A percentile compares a stretch with the other conserved stretches of the same genome.
phyloP scores from a whole-genome alignment of 2,329 filamentous ascomycete species.

The Fusarium tuaranense region DNA sequence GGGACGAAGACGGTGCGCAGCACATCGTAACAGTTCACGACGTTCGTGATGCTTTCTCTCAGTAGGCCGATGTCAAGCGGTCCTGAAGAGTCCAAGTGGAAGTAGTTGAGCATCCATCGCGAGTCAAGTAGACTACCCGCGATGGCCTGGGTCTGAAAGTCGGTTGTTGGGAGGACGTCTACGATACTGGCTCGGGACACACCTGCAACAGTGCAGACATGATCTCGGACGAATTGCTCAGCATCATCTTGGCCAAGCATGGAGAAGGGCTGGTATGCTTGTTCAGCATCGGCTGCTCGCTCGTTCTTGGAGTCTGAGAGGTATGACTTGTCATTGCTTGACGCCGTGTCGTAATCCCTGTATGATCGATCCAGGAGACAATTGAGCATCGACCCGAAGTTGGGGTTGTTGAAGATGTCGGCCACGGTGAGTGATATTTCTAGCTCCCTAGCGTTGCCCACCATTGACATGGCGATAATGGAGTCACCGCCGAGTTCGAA shows the following conservation, averaged over 20 bases:
- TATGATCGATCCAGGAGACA: constrained; percentile 15
- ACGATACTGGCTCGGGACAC: constrained; percentile 38
- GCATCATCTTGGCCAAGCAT: constrained; percentile 6
- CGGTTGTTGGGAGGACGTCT: constrained; percentile 37
- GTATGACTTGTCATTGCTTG: not conserved
- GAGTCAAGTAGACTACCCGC: constrained; percentile 29
- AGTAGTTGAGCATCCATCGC: constrained; percentile 38
- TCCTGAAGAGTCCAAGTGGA: constrained; percentile 19
- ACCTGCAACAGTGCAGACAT: constrained; percentile 29
- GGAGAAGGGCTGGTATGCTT: constrained; percentile 18
- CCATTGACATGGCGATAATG: constrained; percentile 40
- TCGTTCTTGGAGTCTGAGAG: constrained; percentile 5
- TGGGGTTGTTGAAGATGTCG: constrained; percentile 37
- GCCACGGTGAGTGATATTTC: constrained; percentile 32
- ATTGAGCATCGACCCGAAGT: constrained; percentile 25
- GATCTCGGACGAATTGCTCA: constrained; percentile 23
- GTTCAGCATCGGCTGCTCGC: not conserved
- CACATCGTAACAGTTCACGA: constrained; percentile 26
- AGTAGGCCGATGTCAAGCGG: constrained; percentile 10
- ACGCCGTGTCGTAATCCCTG: constrained; percentile 19
- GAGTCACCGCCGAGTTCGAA: constrained; percentile 37
- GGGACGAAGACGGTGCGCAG: constrained; percentile 34
- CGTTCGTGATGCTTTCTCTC: constrained; percentile 25
- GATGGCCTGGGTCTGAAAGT: constrained; percentile 33
- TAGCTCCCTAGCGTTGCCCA: constrained; percentile 23